Conservation (phyloP, 257 asterid genomes). For the Thymus mandschuricus region DNA sequence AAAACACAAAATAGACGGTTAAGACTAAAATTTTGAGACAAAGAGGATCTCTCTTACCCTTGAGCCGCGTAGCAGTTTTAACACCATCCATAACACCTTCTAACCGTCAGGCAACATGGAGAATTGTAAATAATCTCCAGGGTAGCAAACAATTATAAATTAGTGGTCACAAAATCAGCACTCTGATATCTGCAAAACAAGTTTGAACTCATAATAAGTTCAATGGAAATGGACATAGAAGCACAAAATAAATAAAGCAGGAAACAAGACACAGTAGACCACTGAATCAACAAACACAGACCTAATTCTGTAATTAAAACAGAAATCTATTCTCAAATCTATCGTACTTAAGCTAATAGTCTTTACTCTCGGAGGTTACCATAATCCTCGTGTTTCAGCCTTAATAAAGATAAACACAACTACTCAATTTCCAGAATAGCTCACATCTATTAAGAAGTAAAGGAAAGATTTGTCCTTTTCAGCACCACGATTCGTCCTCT, state of each 20-base stretch:
- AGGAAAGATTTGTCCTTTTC: not conserved
- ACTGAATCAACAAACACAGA: conserved; percentile 2
- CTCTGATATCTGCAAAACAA: conserved; percentile 34
- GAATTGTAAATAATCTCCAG: conserved; percentile 37
- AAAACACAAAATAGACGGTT: not conserved
- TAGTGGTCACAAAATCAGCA: conserved; percentile 22
- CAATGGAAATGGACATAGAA: not conserved
- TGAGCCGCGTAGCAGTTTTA: conserved; percentile 48
- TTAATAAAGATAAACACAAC: conserved; percentile 2
- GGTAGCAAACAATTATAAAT: conserved; percentile 12
- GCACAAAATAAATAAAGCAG: not conserved
- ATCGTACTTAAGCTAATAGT: conserved; percentile 2
- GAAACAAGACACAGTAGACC: not conserved
- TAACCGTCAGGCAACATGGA: conserved; percentile 82
- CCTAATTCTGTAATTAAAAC: conserved; percentile 12
- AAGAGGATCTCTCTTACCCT: conserved; percentile 51
- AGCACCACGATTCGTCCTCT: conserved; percentile 14
- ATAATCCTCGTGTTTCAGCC: conserved; percentile 3
- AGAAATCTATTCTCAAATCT: not conserved
- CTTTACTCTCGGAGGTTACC: not conserved
- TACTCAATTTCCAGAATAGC: not conserved
- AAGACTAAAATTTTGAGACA: not conserved
- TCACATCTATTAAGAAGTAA: not conserved
- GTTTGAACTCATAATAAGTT: not conserved
- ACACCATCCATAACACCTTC: conserved; percentile 68